These are phyloP conservation scores for Sequoia sempervirens DNA, from an alignment of 75 land plant species.

Conservation along the genomic window DNA sequence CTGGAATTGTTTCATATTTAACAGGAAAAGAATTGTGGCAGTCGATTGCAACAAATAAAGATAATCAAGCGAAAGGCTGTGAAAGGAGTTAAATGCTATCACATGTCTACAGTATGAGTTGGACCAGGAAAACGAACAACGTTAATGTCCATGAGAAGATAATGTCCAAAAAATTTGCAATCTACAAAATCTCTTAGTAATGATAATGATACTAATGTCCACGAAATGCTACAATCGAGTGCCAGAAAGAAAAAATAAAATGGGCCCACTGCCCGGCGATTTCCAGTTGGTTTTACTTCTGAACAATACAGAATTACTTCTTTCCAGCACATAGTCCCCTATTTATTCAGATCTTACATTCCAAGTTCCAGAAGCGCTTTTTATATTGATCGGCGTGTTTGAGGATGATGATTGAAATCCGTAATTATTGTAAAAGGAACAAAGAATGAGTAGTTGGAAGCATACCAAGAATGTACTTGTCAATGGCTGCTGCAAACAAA, in stretches of 20 bases:
- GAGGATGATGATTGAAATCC: conserved; percentile 8
- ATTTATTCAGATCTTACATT: neutral
- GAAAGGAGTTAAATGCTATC: neutral
- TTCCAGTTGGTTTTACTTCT: neutral
- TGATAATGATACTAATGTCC: no score
- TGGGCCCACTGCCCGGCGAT: neutral
- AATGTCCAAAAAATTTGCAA: no score
- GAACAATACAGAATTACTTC: no score
- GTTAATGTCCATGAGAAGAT: no score
- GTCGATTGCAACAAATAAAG: neutral
- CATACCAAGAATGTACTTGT: conserved; percentile 65
- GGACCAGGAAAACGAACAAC: neutral
- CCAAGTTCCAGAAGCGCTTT: neutral
- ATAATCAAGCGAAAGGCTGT: neutral
- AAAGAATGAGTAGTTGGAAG: neutral
- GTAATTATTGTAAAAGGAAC: neutral
- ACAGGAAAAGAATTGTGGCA: neutral
- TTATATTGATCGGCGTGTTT: neutral
- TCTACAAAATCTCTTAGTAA: no score
- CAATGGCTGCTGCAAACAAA: conserved; percentile 79
- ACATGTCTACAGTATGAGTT: neutral
- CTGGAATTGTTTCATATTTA: neutral
- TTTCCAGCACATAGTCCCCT: neutral
- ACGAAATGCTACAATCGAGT: no score
- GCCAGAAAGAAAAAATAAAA: no score